Percentiles rank a stretch among this genome's conserved stretches.
Evolutionary conservation across 805 yeast genomes (phyloP).

Genomic region (Candida taoyuanica): DNA sequence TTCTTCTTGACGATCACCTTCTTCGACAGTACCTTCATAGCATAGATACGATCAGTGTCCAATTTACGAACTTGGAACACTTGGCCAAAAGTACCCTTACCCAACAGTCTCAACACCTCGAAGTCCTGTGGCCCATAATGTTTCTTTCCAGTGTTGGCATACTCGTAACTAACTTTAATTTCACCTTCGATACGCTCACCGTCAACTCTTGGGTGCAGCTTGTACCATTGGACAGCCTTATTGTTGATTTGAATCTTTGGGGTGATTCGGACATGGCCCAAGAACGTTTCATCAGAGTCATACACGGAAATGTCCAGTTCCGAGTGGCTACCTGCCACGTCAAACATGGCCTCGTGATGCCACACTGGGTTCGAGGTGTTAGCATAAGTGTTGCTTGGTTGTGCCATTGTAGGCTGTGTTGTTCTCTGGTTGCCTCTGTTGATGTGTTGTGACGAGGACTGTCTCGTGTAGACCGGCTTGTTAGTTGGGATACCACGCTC

Average conservation of each 20-base stretch:
- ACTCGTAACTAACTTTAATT: slow-evolving; percentile 70
- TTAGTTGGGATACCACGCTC: slow-evolving; percentile 19
- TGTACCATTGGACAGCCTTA: slow-evolving; percentile 62
- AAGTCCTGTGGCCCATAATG: slow-evolving; percentile 93
- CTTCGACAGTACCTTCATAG: slow-evolving; percentile 94
- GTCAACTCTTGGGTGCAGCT: slow-evolving; percentile 63
- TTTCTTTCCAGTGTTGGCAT: slow-evolving; percentile 61
- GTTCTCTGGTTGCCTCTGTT: slow-evolving; percentile 26
- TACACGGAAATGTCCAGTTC: slow-evolving; percentile 88
- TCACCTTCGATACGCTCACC: slow-evolving; percentile 79
- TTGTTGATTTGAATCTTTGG: slow-evolving; percentile 45
- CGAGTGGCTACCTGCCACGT: slow-evolving; percentile 78
- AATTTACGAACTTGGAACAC: slow-evolving; percentile 92
- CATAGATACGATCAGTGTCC: slow-evolving; percentile 88
- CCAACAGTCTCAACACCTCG: slow-evolving; percentile 83
- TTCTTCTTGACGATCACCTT: slow-evolving; percentile 94
- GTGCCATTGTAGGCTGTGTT: slow-evolving; percentile 5
- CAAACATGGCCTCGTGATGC: slow-evolving; percentile 92
- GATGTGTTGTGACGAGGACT: slow-evolving; percentile 39
- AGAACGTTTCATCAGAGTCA: slow-evolving; percentile 81
- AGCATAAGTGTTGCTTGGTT: slow-evolving; percentile 17
- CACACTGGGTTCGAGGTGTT: slow-evolving; percentile 67
- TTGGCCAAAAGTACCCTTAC: slow-evolving; percentile 97
- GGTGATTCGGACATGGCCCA: slow-evolving; percentile 75
- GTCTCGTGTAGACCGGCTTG: slow-evolving; percentile 39